Evolutionary conservation across 2,329 filamentous ascomycete genomes (phyloP).

Genomic region (Calonectria leucothoes): DNA sequence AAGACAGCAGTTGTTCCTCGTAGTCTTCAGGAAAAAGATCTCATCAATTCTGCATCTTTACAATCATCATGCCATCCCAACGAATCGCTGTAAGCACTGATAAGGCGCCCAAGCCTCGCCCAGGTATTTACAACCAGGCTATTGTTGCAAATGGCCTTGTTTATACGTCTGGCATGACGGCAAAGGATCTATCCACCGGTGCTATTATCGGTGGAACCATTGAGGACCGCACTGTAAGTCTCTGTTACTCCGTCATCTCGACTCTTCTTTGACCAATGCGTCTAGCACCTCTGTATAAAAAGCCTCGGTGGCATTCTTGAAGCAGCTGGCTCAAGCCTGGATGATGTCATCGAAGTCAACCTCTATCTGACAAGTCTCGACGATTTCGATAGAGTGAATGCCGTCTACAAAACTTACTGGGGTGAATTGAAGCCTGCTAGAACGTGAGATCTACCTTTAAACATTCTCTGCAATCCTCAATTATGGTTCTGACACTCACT

Average conservation of each 20-base stretch:
- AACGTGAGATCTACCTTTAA: background rate
- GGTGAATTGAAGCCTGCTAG: background rate
- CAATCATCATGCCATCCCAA: background rate
- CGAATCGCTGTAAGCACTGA: background rate
- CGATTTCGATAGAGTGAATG: slow-evolving; percentile 78
- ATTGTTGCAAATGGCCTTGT: slow-evolving; percentile 68
- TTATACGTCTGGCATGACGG: slow-evolving; percentile 77
- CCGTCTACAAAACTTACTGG: slow-evolving; percentile 60
- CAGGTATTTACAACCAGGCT: slow-evolving; percentile 20
- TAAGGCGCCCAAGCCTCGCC: slow-evolving; percentile 12
- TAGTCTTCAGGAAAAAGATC: background rate
- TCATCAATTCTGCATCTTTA: background rate
- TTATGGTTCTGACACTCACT: background rate
- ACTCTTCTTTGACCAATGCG: background rate
- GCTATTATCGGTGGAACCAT: slow-evolving; percentile 72
- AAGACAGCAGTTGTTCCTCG: background rate
- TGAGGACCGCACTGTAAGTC: slow-evolving; percentile 67
- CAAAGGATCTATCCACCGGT: slow-evolving; percentile 64
- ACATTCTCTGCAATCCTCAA: background rate
- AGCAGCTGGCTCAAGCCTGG: slow-evolving; percentile 71
- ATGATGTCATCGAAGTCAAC: slow-evolving; percentile 75
- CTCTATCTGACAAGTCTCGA: slow-evolving; percentile 78
- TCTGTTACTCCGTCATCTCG: background rate
- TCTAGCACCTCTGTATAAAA: slow-evolving; percentile 68
- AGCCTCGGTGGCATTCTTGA: slow-evolving; percentile 76